These are phyloP conservation scores for Arxiozyma bovina DNA, from an alignment of 1,139 yeast genomes.

Conservation along the genomic window DNA sequence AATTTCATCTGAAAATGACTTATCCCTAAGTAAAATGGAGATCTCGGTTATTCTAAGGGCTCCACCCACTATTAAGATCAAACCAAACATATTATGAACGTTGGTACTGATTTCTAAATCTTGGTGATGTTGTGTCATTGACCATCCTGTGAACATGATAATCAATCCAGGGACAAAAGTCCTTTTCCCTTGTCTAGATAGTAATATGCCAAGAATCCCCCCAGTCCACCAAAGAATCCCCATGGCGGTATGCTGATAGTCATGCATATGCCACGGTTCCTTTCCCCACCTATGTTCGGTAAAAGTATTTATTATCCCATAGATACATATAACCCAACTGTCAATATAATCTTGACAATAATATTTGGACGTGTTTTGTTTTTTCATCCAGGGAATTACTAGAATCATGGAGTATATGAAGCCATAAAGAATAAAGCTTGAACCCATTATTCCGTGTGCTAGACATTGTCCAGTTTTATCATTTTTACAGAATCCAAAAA, in stretches of 20 bases:
- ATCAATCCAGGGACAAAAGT: slow-evolving; percentile 74
- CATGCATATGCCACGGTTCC: slow-evolving; percentile 83
- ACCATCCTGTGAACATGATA: slow-evolving; percentile 81
- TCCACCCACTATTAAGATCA: slow-evolving; percentile 73
- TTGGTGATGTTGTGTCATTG: slow-evolving; percentile 87
- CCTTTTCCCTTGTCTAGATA: slow-evolving; percentile 56
- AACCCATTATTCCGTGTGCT: slow-evolving; percentile 96
- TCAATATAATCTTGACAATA: slow-evolving; percentile 83
- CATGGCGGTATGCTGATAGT: slow-evolving; percentile 90
- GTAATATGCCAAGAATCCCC: slow-evolving; percentile 72
- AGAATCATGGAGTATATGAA: slow-evolving; percentile 57
- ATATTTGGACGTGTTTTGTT: slow-evolving; percentile 34
- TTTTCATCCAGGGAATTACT: slow-evolving; percentile 59
- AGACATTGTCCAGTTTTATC: slow-evolving; percentile 82
- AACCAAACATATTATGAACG: slow-evolving; percentile 80
- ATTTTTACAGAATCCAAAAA: slow-evolving; percentile 76
- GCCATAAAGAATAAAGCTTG: slow-evolving; percentile 75
- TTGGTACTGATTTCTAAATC: slow-evolving; percentile 66
- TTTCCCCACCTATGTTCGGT: slow-evolving; percentile 93
- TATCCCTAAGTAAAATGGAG: slow-evolving; percentile 54
- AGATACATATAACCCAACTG: slow-evolving; percentile 64
- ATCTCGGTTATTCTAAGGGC: slow-evolving; percentile 66
- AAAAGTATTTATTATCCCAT: slow-evolving; percentile 92
- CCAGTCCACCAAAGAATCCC: slow-evolving; percentile 96
- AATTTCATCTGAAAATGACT: slow-evolving; percentile 42